These are phyloP conservation scores for Fusarium globosum DNA, from an alignment of 2,329 filamentous ascomycete species.

Conservation along the genomic window DNA sequence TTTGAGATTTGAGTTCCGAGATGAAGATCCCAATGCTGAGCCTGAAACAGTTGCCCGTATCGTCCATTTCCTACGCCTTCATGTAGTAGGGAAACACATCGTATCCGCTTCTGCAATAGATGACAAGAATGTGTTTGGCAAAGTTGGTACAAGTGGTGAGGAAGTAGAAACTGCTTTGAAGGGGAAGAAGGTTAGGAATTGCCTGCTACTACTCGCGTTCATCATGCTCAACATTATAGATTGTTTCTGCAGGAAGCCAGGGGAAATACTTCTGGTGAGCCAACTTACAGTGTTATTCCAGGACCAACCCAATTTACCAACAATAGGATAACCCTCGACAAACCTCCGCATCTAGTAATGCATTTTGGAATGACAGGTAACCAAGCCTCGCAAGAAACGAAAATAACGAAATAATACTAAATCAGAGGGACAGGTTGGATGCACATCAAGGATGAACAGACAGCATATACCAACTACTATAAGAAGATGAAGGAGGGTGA, in stretches of 20 bases:
- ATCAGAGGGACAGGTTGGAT: conserved; percentile 73
- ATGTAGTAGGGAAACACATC: conserved; percentile 87
- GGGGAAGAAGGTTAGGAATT: conserved; percentile 70
- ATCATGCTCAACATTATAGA: conserved; percentile 48
- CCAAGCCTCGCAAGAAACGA: conserved; percentile 44
- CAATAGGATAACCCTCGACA: conserved; percentile 68
- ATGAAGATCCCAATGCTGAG: conserved; percentile 1
- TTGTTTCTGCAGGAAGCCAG: conserved; percentile 78
- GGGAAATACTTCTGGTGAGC: conserved; percentile 94
- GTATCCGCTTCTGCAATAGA: conserved; percentile 76
- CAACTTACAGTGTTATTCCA: not conserved
- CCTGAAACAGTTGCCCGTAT: conserved; percentile 76
- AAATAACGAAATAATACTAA: not conserved
- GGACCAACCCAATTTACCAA: not conserved
- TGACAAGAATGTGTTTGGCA: conserved; percentile 89
- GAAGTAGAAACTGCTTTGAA: conserved; percentile 79
- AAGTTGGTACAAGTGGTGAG: conserved; percentile 82
- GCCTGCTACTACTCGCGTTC: too few species aligned
- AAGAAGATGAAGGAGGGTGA: conserved; percentile 73
- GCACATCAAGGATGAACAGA: conserved; percentile 82
- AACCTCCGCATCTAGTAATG: conserved; percentile 87
- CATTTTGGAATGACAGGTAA: conserved; percentile 80
- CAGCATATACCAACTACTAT: conserved; percentile 85
- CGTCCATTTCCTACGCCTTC: conserved; percentile 84
- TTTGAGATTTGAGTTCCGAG: conserved; percentile 5